Percentiles rank a stretch among this genome's conserved stretches.
Conservation (phyloP, 352 stramenopile species). For the Globisporangium recalcitrans region DNA sequence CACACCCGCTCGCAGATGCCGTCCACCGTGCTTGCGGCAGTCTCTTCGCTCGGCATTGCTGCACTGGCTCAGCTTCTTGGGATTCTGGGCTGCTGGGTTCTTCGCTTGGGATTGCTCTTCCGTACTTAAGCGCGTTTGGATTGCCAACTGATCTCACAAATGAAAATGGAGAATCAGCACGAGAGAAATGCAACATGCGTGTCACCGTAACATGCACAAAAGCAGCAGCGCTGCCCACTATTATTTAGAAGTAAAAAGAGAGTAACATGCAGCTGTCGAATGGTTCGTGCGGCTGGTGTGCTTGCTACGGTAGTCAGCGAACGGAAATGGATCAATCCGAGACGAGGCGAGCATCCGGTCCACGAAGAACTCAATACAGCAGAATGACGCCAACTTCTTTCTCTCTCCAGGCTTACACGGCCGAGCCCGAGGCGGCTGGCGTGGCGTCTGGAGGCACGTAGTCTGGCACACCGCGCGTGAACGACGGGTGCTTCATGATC, state of each 20-base stretch:
- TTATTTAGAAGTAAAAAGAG: constrained; percentile 2
- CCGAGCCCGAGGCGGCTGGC: constrained; percentile 11
- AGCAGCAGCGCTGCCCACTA: constrained; percentile 7
- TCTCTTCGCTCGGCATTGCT: constrained; percentile 4
- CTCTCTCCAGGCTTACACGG: constrained; percentile 8
- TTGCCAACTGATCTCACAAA: neutral
- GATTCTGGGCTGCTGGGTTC: neutral
- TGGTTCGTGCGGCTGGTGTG: neutral
- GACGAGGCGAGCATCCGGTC: neutral
- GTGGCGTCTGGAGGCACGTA: constrained; percentile 70
- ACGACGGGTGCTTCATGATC: constrained; percentile 81
- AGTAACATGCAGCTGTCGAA: constrained; percentile 3
- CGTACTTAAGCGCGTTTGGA: constrained; percentile 5
- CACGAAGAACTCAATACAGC: constrained; percentile 4
- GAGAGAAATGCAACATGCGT: neutral
- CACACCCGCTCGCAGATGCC: constrained; percentile 52
- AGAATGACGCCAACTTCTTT: constrained; percentile 1
- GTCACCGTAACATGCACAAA: neutral
- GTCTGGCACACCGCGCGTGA: constrained; percentile 78
- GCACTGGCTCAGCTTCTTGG: neutral
- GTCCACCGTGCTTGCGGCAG: neutral
- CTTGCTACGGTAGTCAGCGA: neutral
- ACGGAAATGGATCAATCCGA: no score
- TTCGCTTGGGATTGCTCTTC: neutral
- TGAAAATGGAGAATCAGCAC: neutral